Percentiles rank a stretch among this genome's conserved stretches.
phyloP scores from a whole-genome alignment of 805 yeast species.

The Yueomyces sp. region DNA sequence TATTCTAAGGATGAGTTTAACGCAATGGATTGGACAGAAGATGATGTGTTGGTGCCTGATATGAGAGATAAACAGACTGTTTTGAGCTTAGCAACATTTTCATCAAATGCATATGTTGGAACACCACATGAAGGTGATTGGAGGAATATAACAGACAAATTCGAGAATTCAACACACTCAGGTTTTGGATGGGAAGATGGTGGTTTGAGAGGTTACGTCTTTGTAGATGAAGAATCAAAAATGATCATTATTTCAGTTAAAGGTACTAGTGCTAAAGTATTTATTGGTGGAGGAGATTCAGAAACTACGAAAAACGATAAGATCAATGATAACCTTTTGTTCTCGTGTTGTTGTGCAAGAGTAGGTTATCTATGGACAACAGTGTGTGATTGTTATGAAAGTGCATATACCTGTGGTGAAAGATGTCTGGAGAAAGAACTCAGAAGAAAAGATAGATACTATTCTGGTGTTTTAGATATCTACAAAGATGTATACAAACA shows the following conservation, averaged over 20 bases:
- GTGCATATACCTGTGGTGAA: slow-evolving; percentile 78
- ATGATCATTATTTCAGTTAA: slow-evolving; percentile 69
- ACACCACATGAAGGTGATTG: slow-evolving; percentile 73
- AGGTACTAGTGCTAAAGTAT: slow-evolving; percentile 73
- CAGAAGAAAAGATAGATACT: slow-evolving; percentile 64
- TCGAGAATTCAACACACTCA: slow-evolving; percentile 35
- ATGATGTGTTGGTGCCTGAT: slow-evolving; percentile 50
- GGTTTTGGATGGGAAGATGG: slow-evolving; percentile 79
- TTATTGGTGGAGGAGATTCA: slow-evolving; percentile 49
- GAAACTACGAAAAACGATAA: slow-evolving; percentile 78
- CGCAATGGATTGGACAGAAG: slow-evolving; percentile 46
- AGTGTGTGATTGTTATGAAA: slow-evolving; percentile 85
- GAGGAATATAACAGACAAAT: slow-evolving; percentile 60
- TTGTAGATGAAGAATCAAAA: slow-evolving; percentile 44
- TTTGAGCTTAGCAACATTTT: slow-evolving; percentile 64
- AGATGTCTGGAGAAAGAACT: slow-evolving; percentile 71
- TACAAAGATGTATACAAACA: slow-evolving; percentile 54
- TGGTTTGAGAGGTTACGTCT: slow-evolving; percentile 86
- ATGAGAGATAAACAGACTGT: slow-evolving; percentile 62
- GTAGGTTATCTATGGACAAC: slow-evolving; percentile 86
- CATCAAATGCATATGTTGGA: slow-evolving; percentile 82
- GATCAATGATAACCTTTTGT: slow-evolving; percentile 73
- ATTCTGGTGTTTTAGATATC: slow-evolving; percentile 63
- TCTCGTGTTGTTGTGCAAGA: slow-evolving; percentile 93
- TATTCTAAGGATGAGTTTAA: slow-evolving; percentile 31